Evolutionary conservation across 1,284 basidiomycete genomes (phyloP), one percentile per base, ranked within the genome.

Genomic region (Ganoderma lingzhi): DNA sequence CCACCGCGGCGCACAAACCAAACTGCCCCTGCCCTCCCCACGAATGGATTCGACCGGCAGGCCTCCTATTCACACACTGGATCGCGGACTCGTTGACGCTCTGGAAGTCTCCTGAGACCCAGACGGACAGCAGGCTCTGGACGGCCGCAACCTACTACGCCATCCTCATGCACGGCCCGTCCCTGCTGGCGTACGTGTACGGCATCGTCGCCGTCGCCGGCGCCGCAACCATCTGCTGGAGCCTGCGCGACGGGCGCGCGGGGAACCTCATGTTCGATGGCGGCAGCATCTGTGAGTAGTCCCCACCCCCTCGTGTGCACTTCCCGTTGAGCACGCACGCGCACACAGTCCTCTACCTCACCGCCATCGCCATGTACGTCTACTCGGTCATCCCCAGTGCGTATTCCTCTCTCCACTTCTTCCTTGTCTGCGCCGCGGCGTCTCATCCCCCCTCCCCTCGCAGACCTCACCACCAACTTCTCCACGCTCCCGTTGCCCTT

Each of bases 191-290:
- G 55, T 91, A 88, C 71, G 76, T 88, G 53, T 84, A 93, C 56
- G 84, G 80, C 19, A 81, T 82, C 19, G 81, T 93, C 53, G 85
- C 89, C 44, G 56, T 83, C 6, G 79, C 90, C 30, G 93, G 93
- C 5, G 91, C 83, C 2, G 78, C 83, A 32, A 91, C 90, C 56
- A 88, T 94, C 66, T 82, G 93, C 23, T 92, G 90, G 90, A 94
- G 92, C 78, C 82, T 94, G 71, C 83, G 87, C 35, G 93, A 95
- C 73, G 88, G 91, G 9, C 82, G 88, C 73, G 93, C 93, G 2
- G 91, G 88, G 45, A 95, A 95, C 79, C 82, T 95, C 76, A 94
- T 95, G 93, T 95, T 95, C 76, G 93, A 95, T 75, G 93, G 93
- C 30, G 93, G 90, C 56, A 94, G 93, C 78, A 90, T 94, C 75